Base-by-base conservation (phyloP, 805 yeast genomes). In the Yarrowia sp. region DNA sequence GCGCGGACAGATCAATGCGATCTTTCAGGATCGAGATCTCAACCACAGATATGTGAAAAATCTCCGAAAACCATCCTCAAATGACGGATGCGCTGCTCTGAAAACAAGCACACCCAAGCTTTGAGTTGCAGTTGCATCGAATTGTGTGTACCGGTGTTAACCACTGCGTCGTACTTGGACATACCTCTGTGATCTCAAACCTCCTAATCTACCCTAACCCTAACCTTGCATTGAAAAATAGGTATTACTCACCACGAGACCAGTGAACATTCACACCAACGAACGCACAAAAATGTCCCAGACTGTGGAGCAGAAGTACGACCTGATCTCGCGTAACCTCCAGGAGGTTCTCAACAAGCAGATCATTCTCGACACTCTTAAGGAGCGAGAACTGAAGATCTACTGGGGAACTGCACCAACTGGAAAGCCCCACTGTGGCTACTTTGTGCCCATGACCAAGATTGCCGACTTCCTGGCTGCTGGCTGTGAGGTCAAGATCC, bases 371-470 rank as follows among this genome's bases (percentile, higher is more conserved):
- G 85, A 92, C 76, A 87, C 92, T 42, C 82, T 93, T 71, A 88
- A 85, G 68, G 89, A 91, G 75, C 87, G 97, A 74, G 91, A 95
- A 14, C 79, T 96, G 73, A 90, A 87, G 75, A 81, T 95, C 76
- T 95, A 95, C 86, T 95, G 98, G 98, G 99, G 99, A 16, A 93
- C 98, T 22, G 99, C 99, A 8, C 98, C 99, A 70, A 95, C 99
- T 5, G 99, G 99, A 67, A 91, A 87, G 80, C 97, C 98, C 55
- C 99, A 95, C 81, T 93, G 98, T 82, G 99, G 98, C 66, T 95
- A 95, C 84, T 92, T 95, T 77, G 99, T 95, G 46, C 95, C 98
- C 67, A 94, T 95, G 98, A 89, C 96, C 71, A 94, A 95, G 79
- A 81, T 95, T 74, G 98, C 98, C 1, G 93, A 95, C 78, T 92